Evolutionary conservation across 495 filamentous ascomycete genomes (phyloP), one percentile per base, ranked within the genome.

Genomic region (Aspergillus haitiensis): DNA sequence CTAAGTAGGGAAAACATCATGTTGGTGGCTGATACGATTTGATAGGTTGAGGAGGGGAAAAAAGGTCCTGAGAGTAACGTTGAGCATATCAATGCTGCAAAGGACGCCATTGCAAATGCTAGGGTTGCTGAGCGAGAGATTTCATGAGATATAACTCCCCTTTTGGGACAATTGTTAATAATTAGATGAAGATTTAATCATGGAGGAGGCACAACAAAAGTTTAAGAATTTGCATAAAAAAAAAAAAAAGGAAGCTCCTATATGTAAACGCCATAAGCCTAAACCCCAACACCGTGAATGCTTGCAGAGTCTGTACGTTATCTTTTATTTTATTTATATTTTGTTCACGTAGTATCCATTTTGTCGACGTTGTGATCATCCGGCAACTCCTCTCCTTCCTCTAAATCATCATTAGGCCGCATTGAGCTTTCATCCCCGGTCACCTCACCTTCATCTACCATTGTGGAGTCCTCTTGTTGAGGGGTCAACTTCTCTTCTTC

Each of bases 371-470:
- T 64, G 31, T 55, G 70, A 46, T 80, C 78, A 39, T 81, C 81
- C 16, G 84, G 80, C 13, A 86, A 71, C 60, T 73, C 75, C 59
- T 81, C 76, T 59, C 82, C 73, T 68, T 83, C 70, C 47, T 78
- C 74, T 45, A 77, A 66, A 51, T 78, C 69, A 64, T 80, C 79
- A 27, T 27, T 27, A 6, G 65, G 67, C 10, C 66, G 64, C 51
- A 73, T 70, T 5, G 71, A 67, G 18, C 72, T 73, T 31, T 77
- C 77, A 9, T 75, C 73, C 42, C 69, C 75, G 37, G 63, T 76
- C 34, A 86, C 78, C 66, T 92, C 89, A 44, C 88, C 89, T 39
- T 86, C 85, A 64, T 82, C 87, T 55, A 79, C 82, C 74, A 82
- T 82, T 15, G 79, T 77, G 13, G 75, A 75, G 52, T 85, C 82